Conservation (phyloP, 805 yeast species). For the Candida adriatica region DNA sequence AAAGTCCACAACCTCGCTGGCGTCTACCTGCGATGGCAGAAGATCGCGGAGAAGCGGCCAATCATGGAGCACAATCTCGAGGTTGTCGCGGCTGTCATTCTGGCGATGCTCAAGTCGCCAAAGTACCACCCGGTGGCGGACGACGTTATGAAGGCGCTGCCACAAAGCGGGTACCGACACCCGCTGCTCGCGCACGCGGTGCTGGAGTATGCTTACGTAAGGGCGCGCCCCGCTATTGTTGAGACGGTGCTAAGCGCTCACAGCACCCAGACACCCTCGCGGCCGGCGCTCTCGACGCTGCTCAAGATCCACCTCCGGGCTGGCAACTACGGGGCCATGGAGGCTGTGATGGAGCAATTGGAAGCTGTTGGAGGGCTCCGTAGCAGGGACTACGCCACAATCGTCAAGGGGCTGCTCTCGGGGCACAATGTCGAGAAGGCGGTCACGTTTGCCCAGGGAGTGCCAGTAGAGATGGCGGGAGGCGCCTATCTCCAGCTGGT, state of each 20-base stretch:
- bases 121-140: constrained; percentile 9
- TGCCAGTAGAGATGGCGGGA: constrained; percentile 3
- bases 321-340: constrained; percentile 16
- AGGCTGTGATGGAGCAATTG: constrained; percentile 16
- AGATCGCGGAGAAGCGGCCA: constrained; percentile 9
- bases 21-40: constrained; percentile 17
- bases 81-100: constrained; percentile 11
- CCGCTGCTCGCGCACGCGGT: constrained; percentile 10
- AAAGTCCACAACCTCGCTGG: constrained; percentile 15
- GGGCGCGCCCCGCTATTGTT: no score
- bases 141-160: constrained; percentile 16
- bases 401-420: constrained; percentile 14
- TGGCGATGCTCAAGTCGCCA: constrained; percentile 10
- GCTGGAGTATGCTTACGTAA: constrained; percentile 9
- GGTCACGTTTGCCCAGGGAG: constrained; percentile 2
- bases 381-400: constrained; percentile 14
- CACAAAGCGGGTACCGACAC: constrained; percentile 8
- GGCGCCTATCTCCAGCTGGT: constrained; percentile 12
- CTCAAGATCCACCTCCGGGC: constrained; percentile 14
- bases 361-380: constrained; percentile 9
- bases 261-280: no score
- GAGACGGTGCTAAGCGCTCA: no score
- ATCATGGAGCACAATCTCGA: constrained; percentile 15
- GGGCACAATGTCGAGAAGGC: constrained; percentile 10
- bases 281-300: constrained; percentile 11